Evolutionary conservation across 2,329 filamentous ascomycete species (phyloP).

Genomic region (Claviceps sp.): DNA sequence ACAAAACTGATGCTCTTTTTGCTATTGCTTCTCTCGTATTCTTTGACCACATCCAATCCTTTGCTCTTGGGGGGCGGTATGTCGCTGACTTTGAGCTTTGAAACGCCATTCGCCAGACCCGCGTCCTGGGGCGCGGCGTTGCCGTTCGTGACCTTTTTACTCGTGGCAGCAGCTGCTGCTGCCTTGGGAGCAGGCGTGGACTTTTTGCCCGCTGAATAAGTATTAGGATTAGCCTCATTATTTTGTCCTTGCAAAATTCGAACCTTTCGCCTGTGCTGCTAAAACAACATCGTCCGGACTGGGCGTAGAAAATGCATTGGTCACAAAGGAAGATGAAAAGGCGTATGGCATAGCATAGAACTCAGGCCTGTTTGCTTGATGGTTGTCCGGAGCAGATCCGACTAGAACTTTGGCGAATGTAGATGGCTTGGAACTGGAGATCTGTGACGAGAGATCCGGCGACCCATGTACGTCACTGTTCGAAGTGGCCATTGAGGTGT

Average conservation of each 20-base stretch:
- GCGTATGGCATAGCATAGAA: constrained; percentile 35
- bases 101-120: constrained; percentile 17
- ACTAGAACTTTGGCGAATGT: constrained; percentile 43
- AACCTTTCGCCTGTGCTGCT: constrained; percentile 81
- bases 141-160: constrained; percentile 27
- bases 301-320: constrained; percentile 63
- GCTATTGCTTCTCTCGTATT: constrained; percentile 59
- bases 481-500: neutral
- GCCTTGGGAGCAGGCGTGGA: constrained; percentile 24
- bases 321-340: constrained; percentile 33
- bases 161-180: constrained; percentile 7
- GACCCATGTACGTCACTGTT: neutral
- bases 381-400: constrained; percentile 24
- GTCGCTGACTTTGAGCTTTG: constrained; percentile 32
- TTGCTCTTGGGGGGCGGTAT: constrained; percentile 52
- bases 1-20: constrained; percentile 86
- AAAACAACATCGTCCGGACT: constrained; percentile 87
- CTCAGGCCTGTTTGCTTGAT: constrained; percentile 17
- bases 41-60: constrained; percentile 71
- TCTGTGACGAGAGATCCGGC: constrained; percentile 5
- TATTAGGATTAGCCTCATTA: constrained; percentile 40
- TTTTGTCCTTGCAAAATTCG: constrained; percentile 41
- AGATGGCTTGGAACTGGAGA: constrained; percentile 28
- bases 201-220: constrained; percentile 39
- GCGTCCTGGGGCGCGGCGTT: constrained; percentile 13